Base-by-base conservation (phyloP, 306 rosid species). In the Dryas octopetala region DNA sequence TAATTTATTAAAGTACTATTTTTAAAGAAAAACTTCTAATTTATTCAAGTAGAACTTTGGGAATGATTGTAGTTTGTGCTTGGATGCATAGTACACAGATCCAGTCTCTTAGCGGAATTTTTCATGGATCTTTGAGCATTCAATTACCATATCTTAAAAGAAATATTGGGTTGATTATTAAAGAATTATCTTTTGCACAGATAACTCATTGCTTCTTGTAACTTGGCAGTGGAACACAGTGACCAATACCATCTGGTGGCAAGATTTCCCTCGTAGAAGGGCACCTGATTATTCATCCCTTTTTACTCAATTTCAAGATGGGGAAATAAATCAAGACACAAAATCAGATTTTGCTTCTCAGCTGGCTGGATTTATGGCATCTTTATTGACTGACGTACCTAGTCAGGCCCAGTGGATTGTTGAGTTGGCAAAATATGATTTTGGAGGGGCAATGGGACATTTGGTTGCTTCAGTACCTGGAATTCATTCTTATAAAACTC, bases 191-290 rank as follows among this genome's bases (percentile, higher is more conserved):
- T 44, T 32, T 6, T 28, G 12, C 15, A 58, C 23, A 14, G 62
- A 15, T 23, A 47, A 45, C 71, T 71, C 38, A 78, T 44, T 47
- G 65, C 5, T 55, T 83, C 81, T 80, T 70, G 47, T 68, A 75
- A 46, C 75, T 75, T 47, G 61, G 71, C 77, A 91, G 97, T 91
- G 97, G 97, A 89, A 60, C 74, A 46, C 70, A 63, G 94, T 91
- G 86, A 91, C 92, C 57, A 91, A 91, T 80, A 91, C 97, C 43
- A 44, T 89, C 78, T 91, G 97, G 97, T 91, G 97, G 97, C 97
- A 91, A 89, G 97, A 91, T 87, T 91, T 91, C 65, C 94, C 94
- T 65, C 71, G 65, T 4, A 74, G 78, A 70, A 62, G 68, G 47
- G 68, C 76, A 50, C 84, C 85, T 68, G 86, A 91, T 80, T 86